Evolutionary conservation across 208 protist species (phyloP).

Genomic region (Leptomonas seymouri): DNA sequence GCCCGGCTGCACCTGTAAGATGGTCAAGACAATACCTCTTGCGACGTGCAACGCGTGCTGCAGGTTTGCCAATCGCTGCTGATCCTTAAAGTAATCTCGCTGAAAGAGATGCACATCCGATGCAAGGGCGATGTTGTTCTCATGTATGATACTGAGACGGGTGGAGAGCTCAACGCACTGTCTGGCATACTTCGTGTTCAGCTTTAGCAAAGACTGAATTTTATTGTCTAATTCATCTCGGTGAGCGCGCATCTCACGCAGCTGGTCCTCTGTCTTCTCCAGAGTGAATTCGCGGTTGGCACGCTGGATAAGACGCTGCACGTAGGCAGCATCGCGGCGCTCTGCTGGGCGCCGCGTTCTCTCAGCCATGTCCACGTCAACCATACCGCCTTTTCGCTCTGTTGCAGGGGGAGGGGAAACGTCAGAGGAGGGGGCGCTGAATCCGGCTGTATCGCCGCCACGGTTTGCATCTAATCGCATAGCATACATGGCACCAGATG

Average conservation of each 20-base stretch:
- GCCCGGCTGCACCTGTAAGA: conserved; percentile 39
- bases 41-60: conserved; percentile 46
- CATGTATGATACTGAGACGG: conserved; percentile 67
- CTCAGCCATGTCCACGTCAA: not conserved
- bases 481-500: not conserved
- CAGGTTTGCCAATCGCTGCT: conserved; percentile 43
- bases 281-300: conserved; percentile 65
- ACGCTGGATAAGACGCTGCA: conserved; percentile 62
- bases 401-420: not conserved
- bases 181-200: conserved; percentile 76
- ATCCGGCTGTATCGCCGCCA: not conserved
- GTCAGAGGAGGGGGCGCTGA: not conserved
- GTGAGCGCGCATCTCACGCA: conserved; percentile 37
- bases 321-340: conserved; percentile 52
- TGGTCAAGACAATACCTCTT: conserved; percentile 54
- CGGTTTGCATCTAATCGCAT: not conserved
- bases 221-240: conserved; percentile 38
- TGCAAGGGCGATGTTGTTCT: conserved; percentile 74
- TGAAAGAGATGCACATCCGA: conserved; percentile 60
- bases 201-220: conserved; percentile 44
- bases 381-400: not conserved
- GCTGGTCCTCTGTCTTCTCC: conserved; percentile 59
- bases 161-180: conserved; percentile 74
- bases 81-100: conserved; percentile 50
- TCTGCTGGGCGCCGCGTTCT: conserved; percentile 1